Conservation (phyloP, 1,139 yeast genomes). For the Geotrichum phurueaensis region DNA sequence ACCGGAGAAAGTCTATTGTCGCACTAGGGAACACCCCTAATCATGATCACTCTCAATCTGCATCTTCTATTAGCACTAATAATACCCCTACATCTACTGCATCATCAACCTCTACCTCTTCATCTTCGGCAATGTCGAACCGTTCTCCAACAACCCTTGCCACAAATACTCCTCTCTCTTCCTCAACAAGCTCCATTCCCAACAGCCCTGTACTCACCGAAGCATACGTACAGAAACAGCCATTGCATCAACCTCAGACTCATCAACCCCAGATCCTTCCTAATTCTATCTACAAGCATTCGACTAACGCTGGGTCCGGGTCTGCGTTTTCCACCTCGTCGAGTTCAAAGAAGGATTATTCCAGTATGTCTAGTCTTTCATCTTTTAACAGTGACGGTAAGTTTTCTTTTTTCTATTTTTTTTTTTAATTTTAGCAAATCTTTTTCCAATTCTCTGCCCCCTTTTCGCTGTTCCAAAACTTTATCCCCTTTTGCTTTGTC, state of each 20-base stretch:
- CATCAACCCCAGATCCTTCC: not conserved
- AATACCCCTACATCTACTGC: constrained; percentile 14
- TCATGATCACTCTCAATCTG: constrained; percentile 14
- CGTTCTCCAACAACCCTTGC: constrained; percentile 15
- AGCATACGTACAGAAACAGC: not conserved
- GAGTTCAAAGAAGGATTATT: constrained; percentile 7
- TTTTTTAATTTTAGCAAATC: too few species aligned
- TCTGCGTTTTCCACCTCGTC: constrained; percentile 11
- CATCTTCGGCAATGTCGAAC: constrained; percentile 16
- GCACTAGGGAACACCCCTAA: constrained; percentile 1
- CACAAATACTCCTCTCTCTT: constrained; percentile 5
- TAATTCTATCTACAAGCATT: constrained; percentile 5
- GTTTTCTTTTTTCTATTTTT: not conserved
- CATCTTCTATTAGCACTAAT: constrained; percentile 14
- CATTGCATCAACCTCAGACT: not conserved
- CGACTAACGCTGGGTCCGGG: constrained; percentile 3
- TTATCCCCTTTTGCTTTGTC: constrained; percentile 9
- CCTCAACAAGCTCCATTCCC: constrained; percentile 8
- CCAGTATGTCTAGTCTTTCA: constrained; percentile 10
- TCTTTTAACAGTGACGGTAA: constrained; percentile 12
- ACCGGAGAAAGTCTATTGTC: constrained; percentile 26
- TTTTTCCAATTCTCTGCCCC: not conserved
- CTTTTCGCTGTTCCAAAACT: not conserved
- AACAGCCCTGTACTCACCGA: constrained; percentile 4
- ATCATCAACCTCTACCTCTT: constrained; percentile 15